These are phyloP conservation scores for Lupinus albus DNA, from an alignment of 306 rosid species.

Conservation along the genomic window DNA sequence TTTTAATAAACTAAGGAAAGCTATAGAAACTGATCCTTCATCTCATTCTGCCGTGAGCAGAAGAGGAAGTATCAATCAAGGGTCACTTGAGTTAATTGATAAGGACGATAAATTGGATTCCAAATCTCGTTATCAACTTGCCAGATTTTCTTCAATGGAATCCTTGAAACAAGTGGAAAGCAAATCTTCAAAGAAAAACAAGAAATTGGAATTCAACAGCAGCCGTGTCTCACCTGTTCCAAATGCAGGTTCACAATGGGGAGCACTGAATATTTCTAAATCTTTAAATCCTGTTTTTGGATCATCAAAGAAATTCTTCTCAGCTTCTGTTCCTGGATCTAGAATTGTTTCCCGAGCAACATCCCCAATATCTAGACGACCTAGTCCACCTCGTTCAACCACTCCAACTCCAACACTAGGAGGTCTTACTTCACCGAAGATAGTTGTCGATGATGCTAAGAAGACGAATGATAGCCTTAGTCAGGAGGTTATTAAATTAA, in stretches of 20 bases:
- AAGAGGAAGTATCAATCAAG: constrained; percentile 88
- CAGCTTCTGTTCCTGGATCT: constrained; percentile 99
- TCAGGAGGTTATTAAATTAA: constrained; percentile 91
- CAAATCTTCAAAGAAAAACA: constrained; percentile 87
- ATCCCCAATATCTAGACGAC: constrained; percentile 94
- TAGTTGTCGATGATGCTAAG: constrained; percentile 82
- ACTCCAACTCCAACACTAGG: constrained; percentile 98
- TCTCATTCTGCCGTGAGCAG: constrained; percentile 82
- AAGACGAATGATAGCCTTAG: constrained; percentile 87
- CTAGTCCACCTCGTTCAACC: constrained; percentile 99
- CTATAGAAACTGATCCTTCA: constrained; percentile 72
- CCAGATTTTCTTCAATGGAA: constrained; percentile 77
- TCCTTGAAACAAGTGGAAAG: constrained; percentile 88
- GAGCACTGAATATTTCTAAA: constrained; percentile 80
- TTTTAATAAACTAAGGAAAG: constrained; percentile 75
- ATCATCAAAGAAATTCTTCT: constrained; percentile 95
- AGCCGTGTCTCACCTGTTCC: constrained; percentile 95
- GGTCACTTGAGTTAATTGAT: constrained; percentile 66
- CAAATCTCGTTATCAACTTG: constrained; percentile 72
- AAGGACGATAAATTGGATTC: constrained; percentile 82
- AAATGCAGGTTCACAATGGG: constrained; percentile 93
- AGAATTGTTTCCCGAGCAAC: constrained; percentile 99
- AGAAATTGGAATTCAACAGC: constrained; percentile 92
- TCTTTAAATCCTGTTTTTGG: constrained; percentile 97
- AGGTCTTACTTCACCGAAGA: constrained; percentile 93